Evolutionary conservation across 2,329 filamentous ascomycete genomes (phyloP), one percentile per base, ranked within the genome.

Genomic region (Ophiocordyceps polyrhachis-furcata): DNA sequence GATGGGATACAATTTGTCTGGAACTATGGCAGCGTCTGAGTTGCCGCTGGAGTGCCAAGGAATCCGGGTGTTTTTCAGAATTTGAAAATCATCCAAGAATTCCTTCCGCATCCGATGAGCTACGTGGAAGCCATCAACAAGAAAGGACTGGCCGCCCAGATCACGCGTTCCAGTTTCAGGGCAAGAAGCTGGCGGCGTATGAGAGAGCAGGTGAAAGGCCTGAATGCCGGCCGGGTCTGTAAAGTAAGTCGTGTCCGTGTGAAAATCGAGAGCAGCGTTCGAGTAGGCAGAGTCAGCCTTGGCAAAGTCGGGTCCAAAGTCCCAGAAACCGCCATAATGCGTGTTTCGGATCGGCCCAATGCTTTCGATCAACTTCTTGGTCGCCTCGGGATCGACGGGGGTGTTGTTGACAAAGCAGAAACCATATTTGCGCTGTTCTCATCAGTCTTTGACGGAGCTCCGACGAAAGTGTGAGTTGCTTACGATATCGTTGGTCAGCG

Each of bases 161-260:
- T 31, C 15, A 13, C 55, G 1, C 25, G 25, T 2, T 58, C 6
- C 21, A 23, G 21, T 23, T 6, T 6, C 21, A 4, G 21, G 21
- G 21, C 21, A 4, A 6, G 21, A 23, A 23, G 21, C 56, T 14
- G 60, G 59, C 20, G 76, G 73, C 2, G 70, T 63, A 8, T 78
- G 81, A 0, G 84, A 91, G 25, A 96, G 73, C 42, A 95, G 69
- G 57, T 98, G 91, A 61, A 98, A 93, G 23, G 91, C 79, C 60
- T 98, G 91, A 31, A 98, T 71, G 11, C 89, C 86, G 2, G 84
- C 80, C 0, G 91, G 89, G 50, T 96, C 89, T 20, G 78, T 87
- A 64, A 96, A 96, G 62, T 98, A 96, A 1, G 89, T 94, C 7
- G 77, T 96, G 63, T 98, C 91, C 1, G 89, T 96, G 61, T 98